Conservation (phyloP, 352 stramenopile genomes). For the Phytophthora multivora region DNA sequence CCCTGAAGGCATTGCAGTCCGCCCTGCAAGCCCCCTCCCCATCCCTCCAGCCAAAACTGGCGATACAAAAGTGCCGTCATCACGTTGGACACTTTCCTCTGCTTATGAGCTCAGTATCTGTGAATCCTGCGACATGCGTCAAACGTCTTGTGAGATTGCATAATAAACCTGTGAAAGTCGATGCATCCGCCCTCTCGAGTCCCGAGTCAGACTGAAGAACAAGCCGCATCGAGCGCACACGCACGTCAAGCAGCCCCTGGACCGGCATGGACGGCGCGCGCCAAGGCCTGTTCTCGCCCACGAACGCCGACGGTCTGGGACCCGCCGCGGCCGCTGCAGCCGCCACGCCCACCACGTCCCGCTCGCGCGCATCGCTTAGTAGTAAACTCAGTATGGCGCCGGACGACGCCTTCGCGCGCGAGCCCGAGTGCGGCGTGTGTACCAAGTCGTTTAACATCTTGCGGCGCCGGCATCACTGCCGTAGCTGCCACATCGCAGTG, state of each 20-base stretch:
- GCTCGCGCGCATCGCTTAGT: constrained; percentile 34
- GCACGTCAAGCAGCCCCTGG: constrained; percentile 1
- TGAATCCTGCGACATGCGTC: constrained; percentile 35
- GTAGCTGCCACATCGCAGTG: constrained; percentile 80
- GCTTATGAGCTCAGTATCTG: background rate
- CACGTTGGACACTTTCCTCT: constrained; percentile 14
- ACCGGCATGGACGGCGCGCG: constrained; percentile 31
- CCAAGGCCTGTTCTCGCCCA: constrained; percentile 38
- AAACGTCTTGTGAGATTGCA: constrained; percentile 5
- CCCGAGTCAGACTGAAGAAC: constrained; percentile 20
- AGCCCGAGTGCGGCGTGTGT: constrained; percentile 79
- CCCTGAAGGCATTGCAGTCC: background rate
- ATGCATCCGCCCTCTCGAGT: constrained; percentile 10
- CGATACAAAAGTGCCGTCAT: constrained; percentile 18
- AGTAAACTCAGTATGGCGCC: constrained; percentile 47
- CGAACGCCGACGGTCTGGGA: constrained; percentile 24
- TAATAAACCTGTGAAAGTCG: constrained; percentile 18
- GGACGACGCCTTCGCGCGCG: constrained; percentile 66
- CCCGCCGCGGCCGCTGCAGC: constrained; percentile 19
- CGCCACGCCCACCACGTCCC: constrained; percentile 15
- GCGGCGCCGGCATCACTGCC: constrained; percentile 84
- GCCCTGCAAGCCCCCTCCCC: background rate
- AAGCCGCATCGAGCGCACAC: constrained; percentile 3
- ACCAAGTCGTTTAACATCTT: constrained; percentile 82
- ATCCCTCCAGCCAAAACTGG: constrained; percentile 1